These are phyloP conservation scores for Quercus bicolor DNA, from an alignment of 306 rosid species.

Conservation along the genomic window DNA sequence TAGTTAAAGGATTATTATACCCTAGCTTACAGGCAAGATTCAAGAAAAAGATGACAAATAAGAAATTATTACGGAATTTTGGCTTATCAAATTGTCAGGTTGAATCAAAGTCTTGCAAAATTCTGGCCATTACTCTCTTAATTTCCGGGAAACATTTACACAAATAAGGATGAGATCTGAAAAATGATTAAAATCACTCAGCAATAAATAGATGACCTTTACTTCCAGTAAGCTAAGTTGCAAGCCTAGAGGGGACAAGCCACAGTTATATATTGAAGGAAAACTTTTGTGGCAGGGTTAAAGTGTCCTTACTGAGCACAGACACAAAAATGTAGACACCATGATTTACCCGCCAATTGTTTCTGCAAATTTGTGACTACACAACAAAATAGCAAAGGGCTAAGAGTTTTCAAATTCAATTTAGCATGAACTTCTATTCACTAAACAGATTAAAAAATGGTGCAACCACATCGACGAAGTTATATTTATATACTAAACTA, in stretches of 20 bases:
- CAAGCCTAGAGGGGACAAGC: background rate
- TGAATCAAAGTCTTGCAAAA: conserved; percentile 3
- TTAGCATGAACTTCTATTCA: background rate
- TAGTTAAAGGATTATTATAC: background rate
- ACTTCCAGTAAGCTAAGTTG: background rate
- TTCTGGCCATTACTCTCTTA: conserved; percentile 4
- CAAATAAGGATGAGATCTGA: background rate
- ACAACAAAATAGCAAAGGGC: background rate
- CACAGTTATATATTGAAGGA: background rate
- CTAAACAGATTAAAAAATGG: background rate
- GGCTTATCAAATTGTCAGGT: background rate
- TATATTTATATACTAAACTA: background rate
- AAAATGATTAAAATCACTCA: conserved; percentile 1
- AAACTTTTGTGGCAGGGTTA: background rate
- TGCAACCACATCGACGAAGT: background rate
- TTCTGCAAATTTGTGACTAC: background rate
- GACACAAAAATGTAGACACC: background rate
- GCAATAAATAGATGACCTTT: background rate
- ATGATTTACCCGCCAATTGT: background rate
- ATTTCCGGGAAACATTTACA: background rate
- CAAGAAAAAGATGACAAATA: background rate
- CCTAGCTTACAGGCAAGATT: background rate
- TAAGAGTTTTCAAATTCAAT: background rate
- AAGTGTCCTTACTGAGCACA: background rate
- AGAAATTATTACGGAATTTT: background rate